A percentile compares a stretch with the other conserved stretches of the same genome.
Evolutionary conservation across 257 asterid genomes (phyloP).

Genomic region (Fraxinus excelsior): DNA sequence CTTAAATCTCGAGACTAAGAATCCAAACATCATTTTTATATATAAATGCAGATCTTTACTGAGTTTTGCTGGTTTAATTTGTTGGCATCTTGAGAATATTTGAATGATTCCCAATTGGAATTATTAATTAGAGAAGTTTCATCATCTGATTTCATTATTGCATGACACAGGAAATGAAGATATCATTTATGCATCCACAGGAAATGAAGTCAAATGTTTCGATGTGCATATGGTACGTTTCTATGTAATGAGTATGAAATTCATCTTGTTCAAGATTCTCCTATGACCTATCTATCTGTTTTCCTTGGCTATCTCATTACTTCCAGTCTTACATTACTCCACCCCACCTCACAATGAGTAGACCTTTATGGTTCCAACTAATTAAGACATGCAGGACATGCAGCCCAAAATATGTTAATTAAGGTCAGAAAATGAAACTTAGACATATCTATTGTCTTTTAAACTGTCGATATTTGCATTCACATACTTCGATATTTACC

Average conservation of each 20-base stretch:
- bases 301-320: background rate
- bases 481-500: background rate
- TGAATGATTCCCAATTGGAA: background rate
- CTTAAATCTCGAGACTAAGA: background rate
- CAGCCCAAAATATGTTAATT: background rate
- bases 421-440: background rate
- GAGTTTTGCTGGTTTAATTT: background rate
- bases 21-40: background rate
- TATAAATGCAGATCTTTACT: background rate
- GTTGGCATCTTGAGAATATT: conserved; percentile 16
- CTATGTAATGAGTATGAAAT: background rate
- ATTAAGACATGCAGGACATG: background rate
- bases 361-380: background rate
- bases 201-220: conserved; percentile 70
- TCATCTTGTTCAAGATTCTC: background rate
- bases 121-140: conserved; percentile 1
- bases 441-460: background rate
- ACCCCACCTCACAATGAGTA: background rate
- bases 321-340: background rate
- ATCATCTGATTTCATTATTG: conserved; percentile 20
- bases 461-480: background rate
- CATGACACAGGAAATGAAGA: conserved; percentile 80
- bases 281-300: background rate
- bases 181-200: conserved; percentile 62
- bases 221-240: conserved; percentile 71